Evolutionary conservation across 1,284 basidiomycete species (phyloP), one percentile per base, ranked within the genome.

Genomic region (Thelephora terrestris): DNA sequence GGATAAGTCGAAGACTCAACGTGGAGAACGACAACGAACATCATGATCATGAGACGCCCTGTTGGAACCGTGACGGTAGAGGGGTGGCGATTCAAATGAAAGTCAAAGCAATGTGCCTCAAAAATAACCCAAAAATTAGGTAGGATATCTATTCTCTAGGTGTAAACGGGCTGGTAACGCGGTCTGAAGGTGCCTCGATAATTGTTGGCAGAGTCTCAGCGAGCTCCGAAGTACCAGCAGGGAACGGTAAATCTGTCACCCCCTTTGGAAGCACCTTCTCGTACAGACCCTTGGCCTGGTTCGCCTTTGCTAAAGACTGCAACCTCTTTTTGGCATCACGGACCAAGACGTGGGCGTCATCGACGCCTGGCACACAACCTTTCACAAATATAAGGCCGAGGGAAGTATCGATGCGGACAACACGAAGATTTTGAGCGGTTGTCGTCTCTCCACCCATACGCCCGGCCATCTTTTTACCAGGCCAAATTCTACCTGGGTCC

Each of bases 381-480:
- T 75, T 75, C 46, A 99, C 85, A 63, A 89, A 97, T 52, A 99
- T 73, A 44, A 97, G 76, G 65, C 96, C 85, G 47, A 95, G 79
- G 14, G 74, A 70, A 17, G 79, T 80, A 69, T 99, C 95, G 51
- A 99, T 76, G 27, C 92, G 86, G 50, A 95, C 78, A 32, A 98
- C 91, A 1, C 84, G 70, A 25, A 98, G 79, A 64, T 97, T 99
- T 64, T 95, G 92, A 10, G 79, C 76, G 9, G 94, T 98, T 16
- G 79, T 79, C 40, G 85, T 84, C 55, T 79, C 74, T 51, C 82
- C 85, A 48, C 96, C 96, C 76, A 97, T 85, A 43, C 86, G 84
- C 43, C 95, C 96, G 7, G 95, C 84, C 95, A 98, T 99, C 73
- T 97, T 98, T 71, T 94, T 97, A 38, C 95, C 95, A 16, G 94